Conservation (phyloP, 2,329 filamentous ascomycete genomes). For the Ascochyta fabae region DNA sequence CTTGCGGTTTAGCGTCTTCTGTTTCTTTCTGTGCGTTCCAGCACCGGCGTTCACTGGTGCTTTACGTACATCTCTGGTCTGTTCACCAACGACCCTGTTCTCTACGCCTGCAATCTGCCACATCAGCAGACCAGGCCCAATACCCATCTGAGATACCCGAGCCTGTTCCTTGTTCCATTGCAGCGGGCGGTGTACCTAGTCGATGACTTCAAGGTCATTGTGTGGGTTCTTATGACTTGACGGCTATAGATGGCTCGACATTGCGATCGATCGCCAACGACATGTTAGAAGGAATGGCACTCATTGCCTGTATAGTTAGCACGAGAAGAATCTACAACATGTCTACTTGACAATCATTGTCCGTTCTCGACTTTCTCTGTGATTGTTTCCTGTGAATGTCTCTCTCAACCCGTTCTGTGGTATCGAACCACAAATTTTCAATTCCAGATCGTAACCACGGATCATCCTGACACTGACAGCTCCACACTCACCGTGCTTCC, state of each 20-base stretch:
- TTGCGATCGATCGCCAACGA: conserved; percentile 17
- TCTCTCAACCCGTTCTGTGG: background rate
- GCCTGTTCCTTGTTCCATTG: conserved; percentile 21
- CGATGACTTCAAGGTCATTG: conserved; percentile 12
- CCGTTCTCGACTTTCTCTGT: background rate
- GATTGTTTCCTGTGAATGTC: background rate
- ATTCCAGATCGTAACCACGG: conserved; percentile 3
- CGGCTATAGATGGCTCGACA: conserved; percentile 15
- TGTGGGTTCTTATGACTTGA: conserved; percentile 14
- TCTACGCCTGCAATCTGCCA: conserved; percentile 5
- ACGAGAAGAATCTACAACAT: conserved; percentile 5
- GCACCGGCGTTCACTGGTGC: conserved; percentile 24
- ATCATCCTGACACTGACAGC: conserved; percentile 2
- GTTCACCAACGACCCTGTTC: conserved; percentile 6
- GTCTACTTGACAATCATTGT: background rate
- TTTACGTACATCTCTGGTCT: conserved; percentile 9
- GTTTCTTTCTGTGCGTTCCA: conserved; percentile 18
- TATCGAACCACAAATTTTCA: conserved; percentile 3
- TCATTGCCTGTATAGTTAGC: conserved; percentile 12
- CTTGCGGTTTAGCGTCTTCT: conserved; percentile 35
- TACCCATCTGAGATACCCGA: conserved; percentile 37
- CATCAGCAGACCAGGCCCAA: conserved; percentile 22
- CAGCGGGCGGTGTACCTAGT: conserved; percentile 23
- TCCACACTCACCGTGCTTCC: conserved; percentile 9
- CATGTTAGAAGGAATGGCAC: conserved; percentile 5